phyloP scores from a whole-genome alignment of 2,329 filamentous ascomycete genomes.

The Xylariaceae sp. region DNA sequence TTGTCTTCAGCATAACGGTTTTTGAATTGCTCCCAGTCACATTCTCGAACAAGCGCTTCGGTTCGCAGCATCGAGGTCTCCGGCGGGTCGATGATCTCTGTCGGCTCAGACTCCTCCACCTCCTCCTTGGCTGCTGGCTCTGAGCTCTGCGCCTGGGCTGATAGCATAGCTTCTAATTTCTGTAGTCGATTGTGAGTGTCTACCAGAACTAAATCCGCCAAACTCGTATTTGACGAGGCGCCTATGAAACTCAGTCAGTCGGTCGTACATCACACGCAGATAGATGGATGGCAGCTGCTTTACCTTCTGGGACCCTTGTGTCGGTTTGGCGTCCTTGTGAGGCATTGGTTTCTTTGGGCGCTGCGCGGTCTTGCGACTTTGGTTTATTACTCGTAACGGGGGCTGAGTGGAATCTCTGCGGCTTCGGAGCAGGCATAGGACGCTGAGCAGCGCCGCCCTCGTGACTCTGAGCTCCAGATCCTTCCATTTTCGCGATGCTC shows the following conservation, averaged over 20 bases:
- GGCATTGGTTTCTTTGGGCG: slow-evolving; percentile 14
- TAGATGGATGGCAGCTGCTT: neutral
- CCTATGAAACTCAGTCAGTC: slow-evolving; percentile 5
- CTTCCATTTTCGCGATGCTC: slow-evolving; percentile 14
- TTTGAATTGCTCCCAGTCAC: slow-evolving; percentile 22
- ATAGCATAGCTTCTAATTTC: slow-evolving; percentile 15
- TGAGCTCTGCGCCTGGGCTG: slow-evolving; percentile 1
- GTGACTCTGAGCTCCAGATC: slow-evolving; percentile 17
- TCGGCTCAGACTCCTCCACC: neutral
- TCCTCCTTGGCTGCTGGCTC: neutral
- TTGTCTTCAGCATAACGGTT: slow-evolving; percentile 16
- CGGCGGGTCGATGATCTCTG: slow-evolving; percentile 1
- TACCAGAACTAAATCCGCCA: slow-evolving; percentile 16
- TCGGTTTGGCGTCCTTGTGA: slow-evolving; percentile 11
- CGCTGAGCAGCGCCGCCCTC: slow-evolving; percentile 11
- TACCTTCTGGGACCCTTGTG: slow-evolving; percentile 6
- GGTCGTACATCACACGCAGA: neutral
- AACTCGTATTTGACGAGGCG: neutral
- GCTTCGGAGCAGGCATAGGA: slow-evolving; percentile 16
- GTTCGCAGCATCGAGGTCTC: slow-evolving; percentile 15
- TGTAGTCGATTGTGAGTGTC: slow-evolving; percentile 17
- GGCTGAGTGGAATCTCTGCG: slow-evolving; percentile 18
- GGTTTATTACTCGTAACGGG: slow-evolving; percentile 11
- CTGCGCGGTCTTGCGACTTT: slow-evolving; percentile 7
- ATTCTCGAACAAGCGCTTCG: slow-evolving; percentile 14